Conservation (phyloP, 257 asterid genomes). For the Fraxinus cuspidata region DNA sequence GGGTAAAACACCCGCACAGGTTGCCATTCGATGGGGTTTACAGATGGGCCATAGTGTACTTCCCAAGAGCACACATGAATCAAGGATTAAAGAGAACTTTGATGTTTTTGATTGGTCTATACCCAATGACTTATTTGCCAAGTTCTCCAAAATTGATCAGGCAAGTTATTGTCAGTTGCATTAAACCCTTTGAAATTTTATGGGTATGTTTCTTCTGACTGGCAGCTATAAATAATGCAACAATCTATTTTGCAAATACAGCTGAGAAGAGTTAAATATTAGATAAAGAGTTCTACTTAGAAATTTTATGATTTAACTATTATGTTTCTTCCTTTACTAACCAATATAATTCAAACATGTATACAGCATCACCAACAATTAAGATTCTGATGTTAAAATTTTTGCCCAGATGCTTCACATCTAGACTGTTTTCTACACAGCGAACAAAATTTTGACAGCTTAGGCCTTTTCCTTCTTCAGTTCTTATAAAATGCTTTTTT, state of each 20-base stretch:
- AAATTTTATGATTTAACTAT: not conserved
- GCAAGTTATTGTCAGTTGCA: constrained; percentile 26
- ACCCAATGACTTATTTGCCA: constrained; percentile 43
- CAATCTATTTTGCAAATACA: not conserved
- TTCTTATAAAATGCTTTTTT: not conserved
- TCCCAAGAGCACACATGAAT: constrained; percentile 48
- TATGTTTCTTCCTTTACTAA: too few relatives aligned
- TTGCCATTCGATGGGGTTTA: constrained; percentile 53
- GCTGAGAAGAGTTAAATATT: too few relatives aligned
- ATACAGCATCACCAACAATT: too few relatives aligned
- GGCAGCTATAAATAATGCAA: not conserved
- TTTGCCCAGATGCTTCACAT: too few relatives aligned
- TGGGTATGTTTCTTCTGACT: not conserved
- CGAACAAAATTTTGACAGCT: not conserved
- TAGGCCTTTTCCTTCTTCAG: not conserved
- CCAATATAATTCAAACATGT: too few relatives aligned
- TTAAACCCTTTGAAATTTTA: not conserved
- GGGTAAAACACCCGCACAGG: constrained; percentile 56
- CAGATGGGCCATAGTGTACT: constrained; percentile 55
- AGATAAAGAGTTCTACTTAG: not conserved
- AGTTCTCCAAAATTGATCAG: constrained; percentile 51
- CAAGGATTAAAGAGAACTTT: constrained; percentile 45
- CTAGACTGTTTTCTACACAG: too few relatives aligned
- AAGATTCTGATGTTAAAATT: too few relatives aligned
- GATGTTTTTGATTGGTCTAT: constrained; percentile 44